Percentiles rank a stretch among this genome's conserved stretches.
phyloP scores from a whole-genome alignment of 345 rosid genomes.

The Trapa bicornis region DNA sequence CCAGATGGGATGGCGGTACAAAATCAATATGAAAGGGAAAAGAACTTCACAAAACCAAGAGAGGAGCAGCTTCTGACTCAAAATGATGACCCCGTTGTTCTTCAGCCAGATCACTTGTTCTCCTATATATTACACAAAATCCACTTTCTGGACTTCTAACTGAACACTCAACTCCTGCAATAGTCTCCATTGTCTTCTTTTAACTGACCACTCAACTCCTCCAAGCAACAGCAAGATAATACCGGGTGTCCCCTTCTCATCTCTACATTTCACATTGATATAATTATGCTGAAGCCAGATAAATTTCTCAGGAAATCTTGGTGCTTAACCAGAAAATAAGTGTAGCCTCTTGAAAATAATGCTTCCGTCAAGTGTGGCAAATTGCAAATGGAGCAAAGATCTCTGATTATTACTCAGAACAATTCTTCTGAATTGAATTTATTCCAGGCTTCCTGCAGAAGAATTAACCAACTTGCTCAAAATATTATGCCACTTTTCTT shows the following conservation, averaged over 20 bases:
- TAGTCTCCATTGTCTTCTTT: not conserved
- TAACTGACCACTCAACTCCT: not conserved
- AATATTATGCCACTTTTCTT: not conserved
- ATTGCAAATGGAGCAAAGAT: not conserved
- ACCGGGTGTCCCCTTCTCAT: not conserved
- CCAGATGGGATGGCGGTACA: too few species aligned
- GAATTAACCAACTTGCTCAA: not conserved
- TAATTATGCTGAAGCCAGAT: not conserved
- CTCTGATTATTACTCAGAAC: conserved; percentile 14
- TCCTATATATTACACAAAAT: conserved; percentile 4
- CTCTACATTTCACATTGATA: not conserved
- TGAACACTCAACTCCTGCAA: not conserved
- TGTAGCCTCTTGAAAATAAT: not conserved
- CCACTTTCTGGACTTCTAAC: not conserved
- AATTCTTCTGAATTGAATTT: conserved; percentile 46
- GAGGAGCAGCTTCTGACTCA: too few species aligned
- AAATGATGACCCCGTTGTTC: not conserved
- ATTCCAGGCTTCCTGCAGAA: conserved; percentile 44
- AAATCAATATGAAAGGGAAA: too few species aligned
- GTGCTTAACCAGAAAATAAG: not conserved
- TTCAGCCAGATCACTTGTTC: conserved; percentile 3
- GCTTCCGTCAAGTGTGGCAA: not conserved
- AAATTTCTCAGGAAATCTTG: not conserved
- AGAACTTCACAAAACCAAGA: too few species aligned
- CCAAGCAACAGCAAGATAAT: not conserved